These are phyloP conservation scores for Glycyrrhiza uralensis DNA, from an alignment of 306 rosid genomes.

Conservation along the genomic window DNA sequence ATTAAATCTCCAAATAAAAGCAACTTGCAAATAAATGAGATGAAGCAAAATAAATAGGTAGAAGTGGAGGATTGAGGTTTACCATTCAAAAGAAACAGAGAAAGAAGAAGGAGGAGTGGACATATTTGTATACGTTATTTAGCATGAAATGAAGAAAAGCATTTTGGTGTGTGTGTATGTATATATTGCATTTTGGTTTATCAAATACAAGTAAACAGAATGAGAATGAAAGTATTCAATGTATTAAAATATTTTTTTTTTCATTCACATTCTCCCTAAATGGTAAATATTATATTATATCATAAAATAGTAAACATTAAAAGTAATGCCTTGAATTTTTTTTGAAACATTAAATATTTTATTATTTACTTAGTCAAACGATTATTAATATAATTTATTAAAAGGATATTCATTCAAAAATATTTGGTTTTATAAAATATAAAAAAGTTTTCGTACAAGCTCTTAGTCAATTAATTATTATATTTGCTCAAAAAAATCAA, in stretches of 20 bases:
- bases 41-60: neutral
- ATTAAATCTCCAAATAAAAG: neutral
- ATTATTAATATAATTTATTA: too few species aligned
- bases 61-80: slow-evolving; percentile 16
- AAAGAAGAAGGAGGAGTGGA: slow-evolving; percentile 14
- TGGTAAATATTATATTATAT: neutral
- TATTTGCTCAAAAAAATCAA: too few species aligned
- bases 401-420: too few species aligned
- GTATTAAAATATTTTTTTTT: neutral
- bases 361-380: neutral
- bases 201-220: too few species aligned
- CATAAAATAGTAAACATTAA: too few species aligned
- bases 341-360: neutral
- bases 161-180: neutral
- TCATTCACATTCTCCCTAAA: neutral
- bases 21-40: neutral
- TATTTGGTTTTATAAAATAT: too few species aligned
- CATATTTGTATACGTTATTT: slow-evolving; percentile 22
- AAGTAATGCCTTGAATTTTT: too few species aligned
- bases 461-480: too few species aligned
- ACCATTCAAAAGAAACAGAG: slow-evolving; percentile 41
- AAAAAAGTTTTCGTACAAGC: too few species aligned
- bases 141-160: neutral
- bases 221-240: too few species aligned
- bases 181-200: too few species aligned